Base-by-base conservation (phyloP, 257 asterid genomes). In the Solanum bulbocastanum region DNA sequence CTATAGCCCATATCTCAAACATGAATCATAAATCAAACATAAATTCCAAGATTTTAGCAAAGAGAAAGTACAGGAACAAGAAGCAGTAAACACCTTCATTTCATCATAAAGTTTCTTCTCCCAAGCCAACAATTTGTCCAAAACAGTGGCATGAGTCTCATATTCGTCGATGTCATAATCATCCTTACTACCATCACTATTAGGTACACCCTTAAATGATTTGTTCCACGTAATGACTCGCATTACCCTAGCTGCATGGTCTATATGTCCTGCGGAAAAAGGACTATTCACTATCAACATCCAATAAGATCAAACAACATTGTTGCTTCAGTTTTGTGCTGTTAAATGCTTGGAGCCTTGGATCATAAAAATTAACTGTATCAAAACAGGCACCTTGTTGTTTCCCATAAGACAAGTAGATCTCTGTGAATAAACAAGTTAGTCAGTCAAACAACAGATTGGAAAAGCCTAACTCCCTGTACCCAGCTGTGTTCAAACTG, bases 101-200 rank as follows among this genome's bases (percentile, higher is more conserved):
- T 97, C 99, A 94, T 97, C 99, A 42, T 94, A 97, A 52, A 97
- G 96, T 92, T 97, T 97, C 91, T 97, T 97, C 94, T 97, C 99
- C 99, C 99, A 97, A 11, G 99, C 99, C 52, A 96, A 92, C 91
- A 97, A 92, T 92, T 97, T 97, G 91, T 97, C 99, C 90, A 97
- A 92, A 89, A 97, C 92, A 18, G 98, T 97, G 90, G 99, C 99
- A 90, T 94, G 99, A 8, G 99, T 94, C 93, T 97, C 99, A 20
- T 86, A 91, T 60, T 96, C 98, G 23, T 93, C 98, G 10, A 90
- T 89, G 85, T 92, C 94, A n/a, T 87, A 73, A 84, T 90, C 95
- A 84, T 93, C 96, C 49, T 88, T 93, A 25, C 89, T 73, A 86
- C 88, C 96, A 72, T 95, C 97, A 27, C 97, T 93, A 89, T 92